phyloP scores from a whole-genome alignment of 2,329 filamentous ascomycete species.

The Tolypocladium album region DNA sequence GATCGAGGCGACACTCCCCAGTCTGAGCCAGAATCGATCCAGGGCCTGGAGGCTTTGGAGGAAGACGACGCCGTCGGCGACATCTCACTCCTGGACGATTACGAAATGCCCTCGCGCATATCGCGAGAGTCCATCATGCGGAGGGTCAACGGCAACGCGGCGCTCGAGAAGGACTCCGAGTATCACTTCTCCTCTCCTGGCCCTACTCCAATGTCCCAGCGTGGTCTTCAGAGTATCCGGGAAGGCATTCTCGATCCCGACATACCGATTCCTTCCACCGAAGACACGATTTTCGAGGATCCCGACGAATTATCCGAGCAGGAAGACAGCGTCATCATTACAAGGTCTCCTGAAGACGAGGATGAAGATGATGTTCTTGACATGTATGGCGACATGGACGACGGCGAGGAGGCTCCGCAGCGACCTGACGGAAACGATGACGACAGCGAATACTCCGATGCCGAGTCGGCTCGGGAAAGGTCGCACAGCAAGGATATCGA shows the following conservation, averaged over 20 bases:
- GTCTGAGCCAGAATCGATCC: slow-evolving; percentile 24
- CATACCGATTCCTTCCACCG: slow-evolving; percentile 78
- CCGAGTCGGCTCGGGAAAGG: slow-evolving; percentile 11
- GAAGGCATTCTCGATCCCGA: slow-evolving; percentile 60
- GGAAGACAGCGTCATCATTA: slow-evolving; percentile 55
- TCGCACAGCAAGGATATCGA: slow-evolving; percentile 12
- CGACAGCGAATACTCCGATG: slow-evolving; percentile 24
- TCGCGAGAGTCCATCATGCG: slow-evolving; percentile 89
- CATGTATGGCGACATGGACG: slow-evolving; percentile 57
- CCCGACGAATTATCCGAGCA: slow-evolving; percentile 36
- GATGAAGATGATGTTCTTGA: slow-evolving; percentile 57
- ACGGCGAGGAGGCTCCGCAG: slow-evolving; percentile 37
- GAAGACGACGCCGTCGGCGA: slow-evolving; percentile 52
- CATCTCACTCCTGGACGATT: slow-evolving; percentile 48
- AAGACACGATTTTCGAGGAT: slow-evolving; percentile 54
- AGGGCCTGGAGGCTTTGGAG: slow-evolving; percentile 30
- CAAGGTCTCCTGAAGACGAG: slow-evolving; percentile 50
- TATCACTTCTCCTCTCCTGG: slow-evolving; percentile 53
- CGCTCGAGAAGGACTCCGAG: slow-evolving; percentile 47
- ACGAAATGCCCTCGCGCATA: slow-evolving; percentile 64
- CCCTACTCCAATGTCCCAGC: slow-evolving; percentile 31
- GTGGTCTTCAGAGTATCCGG: slow-evolving; percentile 35
- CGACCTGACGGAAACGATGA: slow-evolving; percentile 38
- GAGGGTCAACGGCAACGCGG: slow-evolving; percentile 61
- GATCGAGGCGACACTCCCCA: slow-evolving; percentile 36